Evolutionary conservation across 2,329 filamentous ascomycete genomes (phyloP).

Genomic region (Alternaria consortialis): DNA sequence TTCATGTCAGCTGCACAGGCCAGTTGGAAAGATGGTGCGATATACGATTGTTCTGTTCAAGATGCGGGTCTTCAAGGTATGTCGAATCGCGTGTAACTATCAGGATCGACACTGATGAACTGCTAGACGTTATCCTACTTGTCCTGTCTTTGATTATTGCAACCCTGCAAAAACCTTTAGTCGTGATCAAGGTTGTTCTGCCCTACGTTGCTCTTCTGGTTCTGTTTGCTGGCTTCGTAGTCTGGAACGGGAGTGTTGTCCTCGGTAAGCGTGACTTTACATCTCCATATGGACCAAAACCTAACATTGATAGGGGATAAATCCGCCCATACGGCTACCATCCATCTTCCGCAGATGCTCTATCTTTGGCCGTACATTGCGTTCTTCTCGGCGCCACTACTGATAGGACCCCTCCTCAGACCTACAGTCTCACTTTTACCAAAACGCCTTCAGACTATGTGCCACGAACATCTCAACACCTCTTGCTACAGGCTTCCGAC

Average conservation of each 20-base stretch:
- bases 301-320: constrained; percentile 75
- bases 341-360: constrained; percentile 91
- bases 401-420: constrained; percentile 65
- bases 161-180: constrained; percentile 55
- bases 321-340: constrained; percentile 87
- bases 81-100: not conserved
- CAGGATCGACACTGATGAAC: constrained; percentile 7
- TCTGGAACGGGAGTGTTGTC: constrained; percentile 91
- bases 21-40: constrained; percentile 33
- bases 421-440: constrained; percentile 41
- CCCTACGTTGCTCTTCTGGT: constrained; percentile 70
- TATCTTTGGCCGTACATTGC: constrained; percentile 91
- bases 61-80: constrained; percentile 39
- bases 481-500: constrained; percentile 18
- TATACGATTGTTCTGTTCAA: constrained; percentile 36
- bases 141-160: constrained; percentile 71
- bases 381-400: constrained; percentile 87
- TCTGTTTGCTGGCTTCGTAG: constrained; percentile 77
- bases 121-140: constrained; percentile 36
- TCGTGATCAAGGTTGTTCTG: constrained; percentile 51
- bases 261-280: constrained; percentile 66
- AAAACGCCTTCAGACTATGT: constrained; percentile 15
- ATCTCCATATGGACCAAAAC: not conserved
- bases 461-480: constrained; percentile 12
- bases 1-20: constrained; percentile 15